These are phyloP conservation scores for Ceratobasidium sp. DNA, from an alignment of 1,284 basidiomycete species.

Conservation along the genomic window DNA sequence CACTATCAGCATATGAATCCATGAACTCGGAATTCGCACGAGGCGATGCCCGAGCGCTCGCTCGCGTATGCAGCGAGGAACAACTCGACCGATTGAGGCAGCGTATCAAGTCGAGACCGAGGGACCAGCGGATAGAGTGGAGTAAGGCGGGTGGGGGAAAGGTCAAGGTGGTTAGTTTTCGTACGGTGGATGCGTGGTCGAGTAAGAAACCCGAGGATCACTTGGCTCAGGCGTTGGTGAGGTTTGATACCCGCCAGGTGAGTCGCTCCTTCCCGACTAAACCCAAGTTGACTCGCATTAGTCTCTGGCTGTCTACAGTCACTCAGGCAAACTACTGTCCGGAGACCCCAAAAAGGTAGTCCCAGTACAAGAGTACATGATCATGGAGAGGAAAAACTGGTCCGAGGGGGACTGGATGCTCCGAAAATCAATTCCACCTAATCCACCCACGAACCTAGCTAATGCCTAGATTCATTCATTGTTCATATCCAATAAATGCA, in stretches of 20 bases:
- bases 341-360: constrained; percentile 51
- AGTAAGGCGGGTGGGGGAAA: constrained; percentile 56
- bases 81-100: constrained; percentile 45
- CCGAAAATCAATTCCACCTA: not conserved
- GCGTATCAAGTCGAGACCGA: constrained; percentile 44
- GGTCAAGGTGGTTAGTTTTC: constrained; percentile 64
- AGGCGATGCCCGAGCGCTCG: constrained; percentile 45
- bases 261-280: constrained; percentile 43
- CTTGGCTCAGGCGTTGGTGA: constrained; percentile 66
- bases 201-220: constrained; percentile 58
- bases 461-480: not conserved
- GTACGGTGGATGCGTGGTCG: constrained; percentile 55
- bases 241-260: constrained; percentile 73
- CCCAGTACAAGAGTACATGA: constrained; percentile 69
- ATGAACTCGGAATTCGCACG: constrained; percentile 41
- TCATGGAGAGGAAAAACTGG: constrained; percentile 76
- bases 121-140: constrained; percentile 54
- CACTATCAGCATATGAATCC: not conserved
- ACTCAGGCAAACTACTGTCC: constrained; percentile 49
- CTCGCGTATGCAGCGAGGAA: constrained; percentile 44
- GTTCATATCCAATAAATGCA: not conserved
- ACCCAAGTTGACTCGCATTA: constrained; percentile 41
- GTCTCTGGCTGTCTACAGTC: constrained; percentile 58
- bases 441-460: no score
- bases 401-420: constrained; percentile 64